Percentiles rank a stretch among this genome's conserved stretches.
These are phyloP conservation scores for Botrytis tulipae DNA, from an alignment of 2,329 filamentous ascomycete species.

Conservation along the genomic window DNA sequence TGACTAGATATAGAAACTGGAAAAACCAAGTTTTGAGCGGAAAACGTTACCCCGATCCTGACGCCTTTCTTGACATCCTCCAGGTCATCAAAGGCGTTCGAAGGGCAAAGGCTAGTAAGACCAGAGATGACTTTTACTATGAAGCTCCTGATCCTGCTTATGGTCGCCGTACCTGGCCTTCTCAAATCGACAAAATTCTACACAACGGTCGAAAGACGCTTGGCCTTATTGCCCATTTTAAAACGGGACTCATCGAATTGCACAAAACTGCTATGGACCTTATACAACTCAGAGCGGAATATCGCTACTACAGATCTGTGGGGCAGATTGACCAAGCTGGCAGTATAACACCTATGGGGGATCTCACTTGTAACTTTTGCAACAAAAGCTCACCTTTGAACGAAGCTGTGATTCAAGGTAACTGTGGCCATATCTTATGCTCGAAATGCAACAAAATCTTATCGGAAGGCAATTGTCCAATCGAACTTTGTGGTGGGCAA, in stretches of 20 bases:
- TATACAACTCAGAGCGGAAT: background rate
- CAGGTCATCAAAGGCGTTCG: background rate
- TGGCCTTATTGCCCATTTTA: background rate
- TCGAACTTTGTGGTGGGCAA: background rate
- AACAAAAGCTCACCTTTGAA: background rate
- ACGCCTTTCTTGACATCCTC: background rate
- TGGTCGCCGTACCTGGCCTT: background rate
- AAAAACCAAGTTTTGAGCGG: background rate
- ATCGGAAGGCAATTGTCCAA: background rate
- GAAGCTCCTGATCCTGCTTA: background rate
- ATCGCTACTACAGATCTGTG: background rate
- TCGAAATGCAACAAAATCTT: background rate
- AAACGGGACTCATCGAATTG: background rate
- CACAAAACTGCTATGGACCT: background rate
- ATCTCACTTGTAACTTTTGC: background rate
- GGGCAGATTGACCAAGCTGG: background rate
- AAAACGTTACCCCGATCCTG: background rate
- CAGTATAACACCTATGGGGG: background rate
- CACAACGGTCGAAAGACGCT: background rate
- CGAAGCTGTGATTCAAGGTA: slow-evolving; percentile 1
- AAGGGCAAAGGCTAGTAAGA: background rate
- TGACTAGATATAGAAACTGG: background rate
- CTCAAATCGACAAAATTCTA: background rate
- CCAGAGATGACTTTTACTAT: background rate
- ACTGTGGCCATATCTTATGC: background rate